Evolutionary conservation across 352 stramenopile genomes (phyloP).

Genomic region (Globisporangium cystogenes): DNA sequence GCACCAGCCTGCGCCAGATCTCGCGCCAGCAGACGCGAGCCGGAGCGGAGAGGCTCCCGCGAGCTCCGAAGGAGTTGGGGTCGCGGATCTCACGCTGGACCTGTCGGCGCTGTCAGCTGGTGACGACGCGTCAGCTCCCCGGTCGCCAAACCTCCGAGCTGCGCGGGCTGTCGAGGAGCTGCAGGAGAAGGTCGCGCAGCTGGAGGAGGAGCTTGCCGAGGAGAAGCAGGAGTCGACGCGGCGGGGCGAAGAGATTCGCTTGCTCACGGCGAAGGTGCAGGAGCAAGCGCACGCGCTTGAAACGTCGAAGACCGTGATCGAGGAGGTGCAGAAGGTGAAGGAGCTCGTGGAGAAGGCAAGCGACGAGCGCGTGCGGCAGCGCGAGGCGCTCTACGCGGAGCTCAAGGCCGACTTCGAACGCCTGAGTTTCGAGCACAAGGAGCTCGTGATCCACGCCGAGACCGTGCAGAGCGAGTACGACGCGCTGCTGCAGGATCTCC

Average conservation of each 20-base stretch:
- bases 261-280: slow-evolving; percentile 56
- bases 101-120: slow-evolving; percentile 16
- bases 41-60: background rate
- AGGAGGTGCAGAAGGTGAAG: slow-evolving; percentile 68
- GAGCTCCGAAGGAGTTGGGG: slow-evolving; percentile 1
- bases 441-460: slow-evolving; percentile 72
- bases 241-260: slow-evolving; percentile 67
- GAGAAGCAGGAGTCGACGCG: slow-evolving; percentile 76
- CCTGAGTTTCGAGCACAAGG: slow-evolving; percentile 80
- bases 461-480: slow-evolving; percentile 74
- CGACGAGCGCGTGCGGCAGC: slow-evolving; percentile 65
- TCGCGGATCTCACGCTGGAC: slow-evolving; percentile 22
- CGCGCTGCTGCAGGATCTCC: slow-evolving; percentile 47
- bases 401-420: slow-evolving; percentile 63
- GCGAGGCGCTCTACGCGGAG: slow-evolving; percentile 47
- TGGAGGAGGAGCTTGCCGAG: slow-evolving; percentile 77
- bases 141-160: slow-evolving; percentile 45
- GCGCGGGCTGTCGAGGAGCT: slow-evolving; percentile 60
- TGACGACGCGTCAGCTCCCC: slow-evolving; percentile 3
- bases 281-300: slow-evolving; percentile 58
- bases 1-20: background rate
- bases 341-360: slow-evolving; percentile 53
- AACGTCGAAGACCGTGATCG: slow-evolving; percentile 45
- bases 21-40: background rate
- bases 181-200: slow-evolving; percentile 55